These are phyloP conservation scores for Salix koriyanagi DNA, from an alignment of 345 rosid species.

Conservation along the genomic window DNA sequence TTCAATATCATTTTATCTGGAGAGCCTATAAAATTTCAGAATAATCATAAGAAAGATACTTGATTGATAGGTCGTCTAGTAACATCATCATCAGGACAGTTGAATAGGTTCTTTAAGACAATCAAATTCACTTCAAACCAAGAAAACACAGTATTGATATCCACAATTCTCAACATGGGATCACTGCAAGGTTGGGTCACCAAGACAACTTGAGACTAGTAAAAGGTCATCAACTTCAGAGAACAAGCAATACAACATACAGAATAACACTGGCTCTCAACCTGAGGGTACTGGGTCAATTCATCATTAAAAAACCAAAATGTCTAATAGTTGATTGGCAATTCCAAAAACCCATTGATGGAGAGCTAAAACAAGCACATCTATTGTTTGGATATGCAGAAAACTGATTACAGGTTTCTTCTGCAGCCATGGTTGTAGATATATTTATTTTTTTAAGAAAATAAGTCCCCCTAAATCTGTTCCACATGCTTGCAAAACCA, in stretches of 20 bases:
- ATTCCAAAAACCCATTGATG: background rate
- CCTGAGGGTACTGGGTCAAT: background rate
- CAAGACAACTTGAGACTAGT: background rate
- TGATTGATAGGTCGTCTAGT: background rate
- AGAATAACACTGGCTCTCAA: background rate
- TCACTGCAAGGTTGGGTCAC: background rate
- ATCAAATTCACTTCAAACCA: background rate
- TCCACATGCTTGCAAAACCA: background rate
- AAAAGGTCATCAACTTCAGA: background rate
- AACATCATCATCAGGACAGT: background rate
- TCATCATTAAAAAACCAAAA: background rate
- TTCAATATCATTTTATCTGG: background rate
- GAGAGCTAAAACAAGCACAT: background rate
- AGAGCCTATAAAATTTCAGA: background rate
- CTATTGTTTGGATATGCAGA: too few species aligned
- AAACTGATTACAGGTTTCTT: background rate
- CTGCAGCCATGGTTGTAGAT: background rate
- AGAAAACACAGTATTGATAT: background rate
- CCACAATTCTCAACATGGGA: background rate
- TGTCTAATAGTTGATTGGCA: background rate
- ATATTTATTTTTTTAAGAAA: too few species aligned
- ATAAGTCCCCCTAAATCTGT: background rate
- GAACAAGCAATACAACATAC: background rate
- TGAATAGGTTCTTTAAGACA: background rate
- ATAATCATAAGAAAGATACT: background rate